Base-by-base conservation (phyloP, 106 monocot genomes). In the Phalaenopsis aphrodite region DNA sequence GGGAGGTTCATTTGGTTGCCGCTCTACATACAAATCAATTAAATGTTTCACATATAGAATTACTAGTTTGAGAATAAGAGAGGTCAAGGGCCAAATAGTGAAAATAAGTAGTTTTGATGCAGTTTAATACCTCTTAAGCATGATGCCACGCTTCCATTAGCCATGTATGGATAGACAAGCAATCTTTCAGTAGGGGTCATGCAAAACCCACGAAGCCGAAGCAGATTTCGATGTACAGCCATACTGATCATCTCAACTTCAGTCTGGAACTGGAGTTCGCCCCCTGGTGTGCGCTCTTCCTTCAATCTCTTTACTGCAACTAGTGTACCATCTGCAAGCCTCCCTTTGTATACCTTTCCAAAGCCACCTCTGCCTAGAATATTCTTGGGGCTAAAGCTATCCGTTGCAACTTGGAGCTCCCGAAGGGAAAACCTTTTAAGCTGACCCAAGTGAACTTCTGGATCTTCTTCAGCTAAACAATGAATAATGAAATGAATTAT, bases 271-370 rank as follows among this genome's bases (percentile, higher is more conserved):
- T 92, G 92, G 61, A 92, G 87, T 78, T 92, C 89, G 1, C 92
- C 92, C 45, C 89, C 92, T 43, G 92, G 85, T 2, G 84, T 92
- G 11, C 89, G 85, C 72, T 92, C 89, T 79, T 92, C 92, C 83
- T 92, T 92, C 41, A 89, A 80, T 81, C 95, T 89, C 47, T 96
- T 96, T 38, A 96, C 95, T 58, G 95, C 95, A 43, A 96, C 93
- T 15, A 93, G 56, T 56, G 89, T 87, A 23, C 95, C 95, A 83
- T 96, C 93, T 58, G 91, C 85, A 71, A 96, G 82, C 42, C 93
- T 81, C 30, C 95, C 95, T 85, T 93, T 96, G 61, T 96, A 96
- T 4, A 96, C 95, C 77, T 93, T 96, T 78, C 95, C 95, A 84
- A 96, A 96, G 36, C 95, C 96, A 84, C 96, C 96, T 85, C 88